Evolutionary conservation across 495 filamentous ascomycete genomes (phyloP), one percentile per base, ranked within the genome.

Genomic region (Jackrogersella minutella): DNA sequence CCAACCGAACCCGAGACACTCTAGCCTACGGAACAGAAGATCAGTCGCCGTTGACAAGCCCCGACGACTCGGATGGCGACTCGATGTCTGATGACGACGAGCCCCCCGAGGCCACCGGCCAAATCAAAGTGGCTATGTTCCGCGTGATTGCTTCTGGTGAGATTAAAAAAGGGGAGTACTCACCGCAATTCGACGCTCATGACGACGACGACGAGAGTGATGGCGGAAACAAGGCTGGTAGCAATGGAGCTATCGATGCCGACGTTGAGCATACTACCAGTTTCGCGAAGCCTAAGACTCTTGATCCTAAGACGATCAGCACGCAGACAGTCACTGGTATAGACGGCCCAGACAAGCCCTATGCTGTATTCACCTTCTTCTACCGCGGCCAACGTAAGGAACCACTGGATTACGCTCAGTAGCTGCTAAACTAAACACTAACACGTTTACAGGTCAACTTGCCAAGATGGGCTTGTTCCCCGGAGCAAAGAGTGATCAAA

Each of bases 251-350:
- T 3, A 76, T 83, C 62, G 80, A 82, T 46, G 83, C 82, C 5
- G 91, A 97, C 71, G 85, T 97, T 39, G 96, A 97, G 76, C 95
- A 99, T 77, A 98, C 95, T 41, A 98, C 95, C 21, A 98, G 95
- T 73, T 99, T 99, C 77, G 96, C 96, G 10, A 94, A 98, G 74
- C 96, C 95, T 3, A 99, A 98, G 81, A 88, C 93, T 14, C 84
- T 99, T 24, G 96, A 99, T 79, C 95, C 93, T 1, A 97, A 97
- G 78, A 90, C 90, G 7, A 98, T 99, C 73, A 97, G 93, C 70
- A 98, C 96, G 0, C 95, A 99, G 78, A 97, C 94, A 0, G 95
- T 99, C 14, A 98, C 93, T 19, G 95, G 95, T n/a, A 96, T 99
- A 66, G 95, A 99, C 77, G 88, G 91, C 0, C 91, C 93, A 21